A percentile compares a stretch with the other conserved stretches of the same genome.
Evolutionary conservation across 345 rosid genomes (phyloP).

Genomic region (Litchi chinensis): DNA sequence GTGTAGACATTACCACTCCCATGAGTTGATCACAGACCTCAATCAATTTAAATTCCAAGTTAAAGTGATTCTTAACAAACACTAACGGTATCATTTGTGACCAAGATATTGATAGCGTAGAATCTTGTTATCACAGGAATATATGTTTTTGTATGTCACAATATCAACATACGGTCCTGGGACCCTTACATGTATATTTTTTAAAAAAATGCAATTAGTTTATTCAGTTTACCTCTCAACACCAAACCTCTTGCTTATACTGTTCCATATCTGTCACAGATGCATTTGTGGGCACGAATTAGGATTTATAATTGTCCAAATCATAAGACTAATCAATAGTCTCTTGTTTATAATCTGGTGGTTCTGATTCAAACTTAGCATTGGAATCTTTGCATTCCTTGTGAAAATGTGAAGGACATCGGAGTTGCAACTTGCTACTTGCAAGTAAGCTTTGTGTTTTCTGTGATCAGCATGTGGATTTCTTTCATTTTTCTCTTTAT

Average conservation of each 20-base stretch:
- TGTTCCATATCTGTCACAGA: no score
- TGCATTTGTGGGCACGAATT: no score
- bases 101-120: not conserved
- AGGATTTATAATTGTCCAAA: no score
- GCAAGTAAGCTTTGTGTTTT: not conserved
- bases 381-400: no score
- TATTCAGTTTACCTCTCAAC: not conserved
- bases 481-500: not conserved
- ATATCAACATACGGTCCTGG: not conserved
- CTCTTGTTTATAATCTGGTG: no score
- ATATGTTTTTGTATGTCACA: not conserved
- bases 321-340: no score
- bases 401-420: not conserved
- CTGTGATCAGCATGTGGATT: not conserved
- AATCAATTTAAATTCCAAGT: not conserved
- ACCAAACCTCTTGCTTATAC: no score
- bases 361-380: no score
- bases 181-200: not conserved
- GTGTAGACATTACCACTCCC: not conserved
- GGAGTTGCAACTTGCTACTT: not conserved
- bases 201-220: not conserved
- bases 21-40: conserved; percentile 1
- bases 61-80: not conserved
- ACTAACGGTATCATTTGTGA: not conserved
- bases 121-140: not conserved